Conservation (phyloP, 805 yeast species). For the Ogataea salicorniae region DNA sequence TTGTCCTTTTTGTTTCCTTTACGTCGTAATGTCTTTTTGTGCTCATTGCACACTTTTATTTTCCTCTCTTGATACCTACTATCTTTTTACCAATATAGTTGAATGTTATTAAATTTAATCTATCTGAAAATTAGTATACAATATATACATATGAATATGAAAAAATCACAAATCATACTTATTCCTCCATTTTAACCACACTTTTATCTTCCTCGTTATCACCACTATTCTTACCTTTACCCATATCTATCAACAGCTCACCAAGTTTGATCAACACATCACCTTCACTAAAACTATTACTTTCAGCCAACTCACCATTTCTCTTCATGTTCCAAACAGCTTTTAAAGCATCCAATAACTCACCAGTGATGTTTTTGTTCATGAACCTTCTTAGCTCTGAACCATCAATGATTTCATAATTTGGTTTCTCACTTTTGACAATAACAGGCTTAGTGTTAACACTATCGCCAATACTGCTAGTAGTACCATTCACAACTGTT, state of each 20-base stretch:
- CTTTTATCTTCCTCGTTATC: neutral
- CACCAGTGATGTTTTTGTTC: slow-evolving; percentile 42
- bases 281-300: slow-evolving; percentile 6
- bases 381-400: slow-evolving; percentile 46
- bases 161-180: neutral
- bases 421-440: slow-evolving; percentile 15
- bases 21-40: neutral
- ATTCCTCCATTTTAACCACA: neutral
- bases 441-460: slow-evolving; percentile 1
- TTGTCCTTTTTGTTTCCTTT: slow-evolving; percentile 32
- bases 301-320: slow-evolving; percentile 9
- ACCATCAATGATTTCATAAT: slow-evolving; percentile 47
- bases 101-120: too few species aligned
- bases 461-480: too few species aligned
- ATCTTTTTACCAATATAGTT: neutral
- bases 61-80: neutral
- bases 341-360: slow-evolving; percentile 40
- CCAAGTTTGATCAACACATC: slow-evolving; percentile 18
- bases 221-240: slow-evolving; percentile 5
- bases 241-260: slow-evolving; percentile 14
- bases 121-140: neutral
- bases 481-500: too few species aligned
- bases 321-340: slow-evolving; percentile 21
- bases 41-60: neutral
- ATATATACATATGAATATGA: neutral